These are phyloP conservation scores for Entonaema liquescens DNA, from an alignment of 495 filamentous ascomycete genomes.

Conservation along the genomic window DNA sequence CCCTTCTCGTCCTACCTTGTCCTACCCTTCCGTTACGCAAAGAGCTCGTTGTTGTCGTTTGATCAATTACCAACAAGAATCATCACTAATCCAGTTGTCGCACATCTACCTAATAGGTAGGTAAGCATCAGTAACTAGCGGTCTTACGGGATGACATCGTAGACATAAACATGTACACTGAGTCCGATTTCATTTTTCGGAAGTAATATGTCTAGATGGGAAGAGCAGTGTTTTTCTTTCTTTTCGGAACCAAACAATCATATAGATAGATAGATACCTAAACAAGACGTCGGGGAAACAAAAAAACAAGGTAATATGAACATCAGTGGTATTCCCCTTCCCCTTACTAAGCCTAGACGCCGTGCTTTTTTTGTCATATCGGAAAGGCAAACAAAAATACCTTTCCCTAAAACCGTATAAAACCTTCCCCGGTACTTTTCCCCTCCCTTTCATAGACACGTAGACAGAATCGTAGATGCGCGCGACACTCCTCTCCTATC, in stretches of 20 bases:
- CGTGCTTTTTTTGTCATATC: slow-evolving; percentile 35
- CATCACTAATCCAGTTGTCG: no score
- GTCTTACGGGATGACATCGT: no score
- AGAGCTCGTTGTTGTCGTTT: no score
- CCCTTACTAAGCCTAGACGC: slow-evolving; percentile 35
- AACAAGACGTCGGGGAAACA: background rate
- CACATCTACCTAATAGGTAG: no score
- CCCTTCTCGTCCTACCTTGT: no score
- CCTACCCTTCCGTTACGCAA: no score
- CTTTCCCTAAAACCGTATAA: slow-evolving; percentile 28
- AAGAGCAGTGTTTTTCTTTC: no score
- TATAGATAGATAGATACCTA: background rate
- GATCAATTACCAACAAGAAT: no score
- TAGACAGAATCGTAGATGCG: slow-evolving; percentile 35
- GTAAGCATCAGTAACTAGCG: no score
- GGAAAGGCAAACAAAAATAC: background rate
- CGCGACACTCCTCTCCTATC: slow-evolving; percentile 9
- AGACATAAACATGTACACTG: no score
- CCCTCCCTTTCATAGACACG: slow-evolving; percentile 13
- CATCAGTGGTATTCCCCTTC: slow-evolving; percentile 44
- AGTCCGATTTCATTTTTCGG: slow-evolving; percentile 20
- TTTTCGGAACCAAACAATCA: no score
- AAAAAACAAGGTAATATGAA: slow-evolving; percentile 14
- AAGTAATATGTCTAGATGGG: background rate
- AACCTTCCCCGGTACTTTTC: background rate